Evolutionary conservation across 306 rosid species (phyloP), one percentile per base, ranked within the genome.

Genomic region (Cucurbita ficifolia): DNA sequence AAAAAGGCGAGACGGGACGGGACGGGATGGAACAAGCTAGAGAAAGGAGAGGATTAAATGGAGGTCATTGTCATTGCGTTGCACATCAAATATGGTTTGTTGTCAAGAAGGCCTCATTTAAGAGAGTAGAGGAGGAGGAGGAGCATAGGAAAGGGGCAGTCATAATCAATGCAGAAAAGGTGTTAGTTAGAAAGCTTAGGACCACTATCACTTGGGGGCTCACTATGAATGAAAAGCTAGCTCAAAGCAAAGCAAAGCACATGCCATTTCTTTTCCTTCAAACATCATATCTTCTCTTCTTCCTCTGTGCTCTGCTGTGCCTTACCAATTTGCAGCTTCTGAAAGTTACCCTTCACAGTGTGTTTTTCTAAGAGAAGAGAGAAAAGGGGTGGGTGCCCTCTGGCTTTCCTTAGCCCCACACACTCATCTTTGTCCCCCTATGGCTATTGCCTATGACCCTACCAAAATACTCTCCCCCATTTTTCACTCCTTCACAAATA

Each of bases 101-200:
- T 48, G 71, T 42, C 5, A 42, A 42, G 57, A 69, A 48, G 74
- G 56, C 45, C 16, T 69, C 12, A 69, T 49, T 69, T 22, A 46
- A 21, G 73, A 60, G 71, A n/a, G 52, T 42, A 61, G 52, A 40
- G 40, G 35, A 35, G 49, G 38, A 63, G 11, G 73, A 24, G 38
- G 48, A 38, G 48, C 36, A 38, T 18, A 51, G 38, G 53, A 72
- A 21, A 19, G 17, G 40, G 49, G 62, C 50, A 33, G 75, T 51
- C 50, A 53, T 72, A 35, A 72, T 72, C 63, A 72, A 51, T 72
- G 50, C 61, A 19, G 19, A 5, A 72, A 72, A 53, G 43, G 75
- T 7, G 57, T 72, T 53, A 70, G 45, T 70, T 70, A 70, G 75
- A 21, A 70, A 33, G 55, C 7, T 35, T 24, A 72, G 75, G 75